Conservation (phyloP, 257 asterid genomes). For the Gentiana dahurica region DNA sequence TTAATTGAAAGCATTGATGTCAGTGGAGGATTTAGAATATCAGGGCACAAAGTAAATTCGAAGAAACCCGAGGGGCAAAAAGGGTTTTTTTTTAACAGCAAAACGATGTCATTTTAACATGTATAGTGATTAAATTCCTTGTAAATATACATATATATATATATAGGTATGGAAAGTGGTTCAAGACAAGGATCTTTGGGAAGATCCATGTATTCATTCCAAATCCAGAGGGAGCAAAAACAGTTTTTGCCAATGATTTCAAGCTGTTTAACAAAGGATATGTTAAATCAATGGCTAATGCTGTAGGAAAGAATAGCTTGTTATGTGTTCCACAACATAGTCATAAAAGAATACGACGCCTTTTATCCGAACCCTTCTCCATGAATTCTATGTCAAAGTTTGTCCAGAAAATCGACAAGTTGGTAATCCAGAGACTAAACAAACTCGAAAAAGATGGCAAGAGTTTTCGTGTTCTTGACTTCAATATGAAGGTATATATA, state of each 20-base stretch:
- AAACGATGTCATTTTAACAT: no score
- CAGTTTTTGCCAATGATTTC: conserved; percentile 36
- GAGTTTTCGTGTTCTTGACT: conserved; percentile 38
- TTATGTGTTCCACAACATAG: conserved; percentile 29
- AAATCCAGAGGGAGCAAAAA: conserved; percentile 40
- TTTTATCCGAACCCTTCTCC: conserved; percentile 51
- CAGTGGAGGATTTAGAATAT: no score
- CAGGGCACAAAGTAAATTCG: no score
- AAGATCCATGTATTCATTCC: conserved; percentile 43
- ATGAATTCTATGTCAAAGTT: conserved; percentile 39
- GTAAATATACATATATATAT: not conserved
- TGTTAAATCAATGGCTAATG: conserved; percentile 49
- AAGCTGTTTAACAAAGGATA: conserved; percentile 41
- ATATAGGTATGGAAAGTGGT: conserved; percentile 47
- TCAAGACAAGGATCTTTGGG: conserved; percentile 51
- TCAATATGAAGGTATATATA: conserved; percentile 39
- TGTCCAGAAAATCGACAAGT: conserved; percentile 29
- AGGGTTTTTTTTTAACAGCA: no score
- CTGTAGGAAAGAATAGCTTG: conserved; percentile 47
- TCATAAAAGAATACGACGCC: conserved; percentile 35
- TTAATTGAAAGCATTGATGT: no score
- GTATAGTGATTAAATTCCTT: not conserved
- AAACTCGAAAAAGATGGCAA: conserved; percentile 24
- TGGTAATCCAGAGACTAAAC: conserved; percentile 26
- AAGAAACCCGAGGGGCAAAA: no score